These are phyloP conservation scores for Abortiporus biennis DNA, from an alignment of 1,284 basidiomycete species.

Conservation along the genomic window DNA sequence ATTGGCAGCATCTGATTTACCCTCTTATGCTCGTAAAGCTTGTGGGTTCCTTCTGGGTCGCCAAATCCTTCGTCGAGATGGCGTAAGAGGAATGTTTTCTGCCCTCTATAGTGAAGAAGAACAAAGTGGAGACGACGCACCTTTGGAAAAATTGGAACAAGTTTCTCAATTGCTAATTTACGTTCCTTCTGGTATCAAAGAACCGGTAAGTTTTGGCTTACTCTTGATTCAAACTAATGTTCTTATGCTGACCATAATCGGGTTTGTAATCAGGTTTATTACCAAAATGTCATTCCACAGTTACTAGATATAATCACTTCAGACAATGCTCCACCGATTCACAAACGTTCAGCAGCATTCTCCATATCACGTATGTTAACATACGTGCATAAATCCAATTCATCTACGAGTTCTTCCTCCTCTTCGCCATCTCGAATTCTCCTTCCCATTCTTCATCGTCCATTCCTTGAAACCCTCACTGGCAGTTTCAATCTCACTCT, in stretches of 20 bases:
- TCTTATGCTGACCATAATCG: not conserved
- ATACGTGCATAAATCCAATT: constrained; percentile 21
- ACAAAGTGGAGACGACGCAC: constrained; percentile 38
- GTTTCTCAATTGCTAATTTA: constrained; percentile 51
- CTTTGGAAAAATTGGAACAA: constrained; percentile 63
- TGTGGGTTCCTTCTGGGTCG: constrained; percentile 57
- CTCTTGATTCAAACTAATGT: not conserved
- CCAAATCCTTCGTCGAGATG: constrained; percentile 62
- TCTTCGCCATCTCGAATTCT: constrained; percentile 35
- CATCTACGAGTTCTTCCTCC: too few relatives aligned
- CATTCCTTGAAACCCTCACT: constrained; percentile 29
- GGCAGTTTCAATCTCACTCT: too few relatives aligned
- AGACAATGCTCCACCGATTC: constrained; percentile 28
- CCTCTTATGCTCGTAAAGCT: constrained; percentile 46
- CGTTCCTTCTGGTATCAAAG: constrained; percentile 45
- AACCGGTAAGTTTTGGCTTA: constrained; percentile 38
- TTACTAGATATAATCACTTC: constrained; percentile 48
- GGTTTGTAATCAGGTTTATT: constrained; percentile 48
- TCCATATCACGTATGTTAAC: constrained; percentile 59
- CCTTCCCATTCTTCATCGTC: constrained; percentile 37
- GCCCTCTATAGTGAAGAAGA: constrained; percentile 64
- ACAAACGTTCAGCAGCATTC: constrained; percentile 50
- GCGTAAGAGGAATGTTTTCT: constrained; percentile 58
- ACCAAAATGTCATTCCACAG: constrained; percentile 43
- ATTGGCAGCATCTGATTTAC: constrained; percentile 37